Percentiles rank a stretch among this genome's conserved stretches.
These are phyloP conservation scores for Linanthus parryae DNA, from an alignment of 148 eudicot genomes.

Conservation along the genomic window DNA sequence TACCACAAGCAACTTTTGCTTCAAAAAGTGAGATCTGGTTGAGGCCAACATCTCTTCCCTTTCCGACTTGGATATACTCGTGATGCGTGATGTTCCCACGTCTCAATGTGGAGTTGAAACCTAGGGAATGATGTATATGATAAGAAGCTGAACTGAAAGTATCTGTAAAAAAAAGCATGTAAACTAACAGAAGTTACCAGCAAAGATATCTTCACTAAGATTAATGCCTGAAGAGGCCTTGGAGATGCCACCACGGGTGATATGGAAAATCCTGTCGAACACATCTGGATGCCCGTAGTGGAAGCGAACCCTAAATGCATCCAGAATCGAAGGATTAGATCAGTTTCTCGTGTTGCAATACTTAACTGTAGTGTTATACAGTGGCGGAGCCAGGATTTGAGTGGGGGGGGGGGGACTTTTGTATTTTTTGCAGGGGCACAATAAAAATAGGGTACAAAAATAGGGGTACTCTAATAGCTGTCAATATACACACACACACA, in stretches of 20 bases:
- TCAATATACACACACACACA: neutral
- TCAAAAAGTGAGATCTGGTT: slow-evolving; percentile 82
- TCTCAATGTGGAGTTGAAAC: slow-evolving; percentile 69
- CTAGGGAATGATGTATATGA: slow-evolving; percentile 20
- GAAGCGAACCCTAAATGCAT: slow-evolving; percentile 63
- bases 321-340: slow-evolving; percentile 13
- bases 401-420: too few relatives aligned
- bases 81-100: slow-evolving; percentile 82
- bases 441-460: neutral
- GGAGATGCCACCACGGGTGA: slow-evolving; percentile 84
- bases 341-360: neutral
- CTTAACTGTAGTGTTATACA: neutral
- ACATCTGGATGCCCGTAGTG: slow-evolving; percentile 90
- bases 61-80: slow-evolving; percentile 83
- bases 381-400: too few relatives aligned
- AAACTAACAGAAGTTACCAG: slow-evolving; percentile 34
- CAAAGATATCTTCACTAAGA: slow-evolving; percentile 78
- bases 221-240: slow-evolving; percentile 75
- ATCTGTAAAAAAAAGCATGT: neutral
- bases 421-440: neutral
- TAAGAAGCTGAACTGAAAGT: neutral
- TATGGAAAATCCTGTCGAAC: slow-evolving; percentile 73
- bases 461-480: neutral
- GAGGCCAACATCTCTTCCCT: slow-evolving; percentile 85
- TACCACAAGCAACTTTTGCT: slow-evolving; percentile 83